A percentile compares a stretch with the other conserved stretches of the same genome.
Evolutionary conservation across 2,329 filamentous ascomycete species (phyloP).

Genomic region (Aspergillus bombycis): DNA sequence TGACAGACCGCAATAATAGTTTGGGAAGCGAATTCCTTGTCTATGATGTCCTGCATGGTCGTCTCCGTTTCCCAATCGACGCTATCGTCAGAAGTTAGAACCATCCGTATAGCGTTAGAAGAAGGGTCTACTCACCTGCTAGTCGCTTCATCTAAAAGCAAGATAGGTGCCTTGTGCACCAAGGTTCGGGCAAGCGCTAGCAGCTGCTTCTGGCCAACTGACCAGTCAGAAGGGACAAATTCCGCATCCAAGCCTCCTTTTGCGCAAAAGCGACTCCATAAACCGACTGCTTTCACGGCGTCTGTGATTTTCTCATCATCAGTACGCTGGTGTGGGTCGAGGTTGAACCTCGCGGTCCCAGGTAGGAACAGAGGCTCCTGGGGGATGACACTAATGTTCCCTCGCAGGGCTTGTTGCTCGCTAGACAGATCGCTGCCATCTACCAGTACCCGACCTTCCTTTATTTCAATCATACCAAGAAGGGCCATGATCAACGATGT

Average conservation of each 20-base stretch:
- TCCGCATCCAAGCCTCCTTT: slow-evolving; percentile 27
- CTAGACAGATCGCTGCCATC: slow-evolving; percentile 27
- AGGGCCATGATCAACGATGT: slow-evolving; percentile 26
- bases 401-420: slow-evolving; percentile 21
- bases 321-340: slow-evolving; percentile 33
- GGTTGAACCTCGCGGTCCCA: slow-evolving; percentile 31
- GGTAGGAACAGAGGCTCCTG: slow-evolving; percentile 31
- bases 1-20: slow-evolving; percentile 35
- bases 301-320: slow-evolving; percentile 27
- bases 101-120: background rate
- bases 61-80: slow-evolving; percentile 23
- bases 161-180: slow-evolving; percentile 16
- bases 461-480: slow-evolving; percentile 32
- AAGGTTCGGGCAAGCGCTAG: slow-evolving; percentile 73
- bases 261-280: slow-evolving; percentile 26
- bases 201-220: slow-evolving; percentile 73
- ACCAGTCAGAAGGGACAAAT: slow-evolving; percentile 55
- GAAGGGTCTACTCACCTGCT: slow-evolving; percentile 18
- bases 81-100: background rate
- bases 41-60: slow-evolving; percentile 32
- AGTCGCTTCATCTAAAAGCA: slow-evolving; percentile 25
- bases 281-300: slow-evolving; percentile 25
- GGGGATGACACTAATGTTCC: slow-evolving; percentile 27
- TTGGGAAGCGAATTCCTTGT: slow-evolving; percentile 26
- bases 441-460: slow-evolving; percentile 25